These are phyloP conservation scores for Cymbopogon citratus DNA, from an alignment of 176 grass and related monocot genomes.

Conservation along the genomic window DNA sequence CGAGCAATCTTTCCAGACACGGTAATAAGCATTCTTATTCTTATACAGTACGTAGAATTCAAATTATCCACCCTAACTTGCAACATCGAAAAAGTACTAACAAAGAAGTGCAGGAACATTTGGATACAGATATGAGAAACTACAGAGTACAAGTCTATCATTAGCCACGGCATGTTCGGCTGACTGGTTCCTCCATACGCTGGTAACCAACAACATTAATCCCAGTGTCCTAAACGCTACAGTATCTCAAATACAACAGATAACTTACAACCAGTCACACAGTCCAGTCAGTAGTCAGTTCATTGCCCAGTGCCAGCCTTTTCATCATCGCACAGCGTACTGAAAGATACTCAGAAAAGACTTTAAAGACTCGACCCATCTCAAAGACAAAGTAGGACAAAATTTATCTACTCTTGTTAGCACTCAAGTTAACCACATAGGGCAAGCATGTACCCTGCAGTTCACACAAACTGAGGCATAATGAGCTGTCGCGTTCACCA, in stretches of 20 bases:
- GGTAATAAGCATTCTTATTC: too few species aligned
- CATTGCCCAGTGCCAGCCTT: background rate
- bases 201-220: too few species aligned
- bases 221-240: background rate
- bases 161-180: too few species aligned
- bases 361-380: background rate
- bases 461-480: background rate
- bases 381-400: background rate
- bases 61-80: too few species aligned
- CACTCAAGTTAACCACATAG: background rate
- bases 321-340: constrained; percentile 19
- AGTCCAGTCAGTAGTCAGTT: background rate
- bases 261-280: background rate
- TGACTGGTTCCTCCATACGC: too few species aligned
- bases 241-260: background rate
- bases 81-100: too few species aligned
- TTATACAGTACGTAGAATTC: too few species aligned
- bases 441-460: background rate
- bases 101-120: too few species aligned
- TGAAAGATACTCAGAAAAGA: constrained; percentile 22
- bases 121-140: too few species aligned
- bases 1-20: too few species aligned
- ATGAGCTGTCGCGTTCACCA: background rate
- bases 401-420: constrained; percentile 8
- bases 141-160: too few species aligned